A percentile compares a stretch with the other conserved stretches of the same genome.
These are phyloP conservation scores for Coniochaeta prunicola DNA, from an alignment of 2,329 filamentous ascomycete species.

Conservation along the genomic window DNA sequence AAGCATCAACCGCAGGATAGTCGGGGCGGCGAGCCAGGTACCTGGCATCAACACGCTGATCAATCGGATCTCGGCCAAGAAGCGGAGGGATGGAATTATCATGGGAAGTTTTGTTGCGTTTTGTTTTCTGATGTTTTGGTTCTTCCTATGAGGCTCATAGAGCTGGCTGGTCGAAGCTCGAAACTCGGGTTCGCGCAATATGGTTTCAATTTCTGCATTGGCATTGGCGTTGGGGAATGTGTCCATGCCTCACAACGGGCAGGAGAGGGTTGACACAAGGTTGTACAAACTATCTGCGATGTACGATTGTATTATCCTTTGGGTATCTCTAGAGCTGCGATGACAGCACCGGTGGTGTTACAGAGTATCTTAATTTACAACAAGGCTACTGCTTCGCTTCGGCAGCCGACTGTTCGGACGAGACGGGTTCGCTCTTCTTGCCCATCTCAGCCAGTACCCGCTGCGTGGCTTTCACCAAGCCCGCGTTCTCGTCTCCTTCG, in stretches of 20 bases:
- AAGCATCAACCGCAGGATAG: constrained; percentile 86
- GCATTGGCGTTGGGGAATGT: constrained; percentile 2
- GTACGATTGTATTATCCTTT: not conserved
- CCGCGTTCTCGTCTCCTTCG: constrained; percentile 57
- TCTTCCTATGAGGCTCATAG: constrained; percentile 50
- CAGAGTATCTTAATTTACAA: not conserved
- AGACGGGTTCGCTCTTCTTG: constrained; percentile 17
- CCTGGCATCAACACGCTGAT: constrained; percentile 92
- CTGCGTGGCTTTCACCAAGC: constrained; percentile 56
- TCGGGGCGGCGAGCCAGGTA: constrained; percentile 79
- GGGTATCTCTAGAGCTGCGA: constrained; percentile 3
- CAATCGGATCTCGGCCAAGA: constrained; percentile 85
- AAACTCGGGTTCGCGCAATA: not conserved
- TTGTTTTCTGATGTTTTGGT: constrained; percentile 82
- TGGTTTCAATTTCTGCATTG: not conserved
- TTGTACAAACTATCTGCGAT: not conserved
- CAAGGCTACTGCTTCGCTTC: constrained; percentile 2
- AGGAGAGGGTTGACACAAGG: not conserved
- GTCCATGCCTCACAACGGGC: not conserved
- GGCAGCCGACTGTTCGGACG: constrained; percentile 2
- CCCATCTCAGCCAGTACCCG: constrained; percentile 54
- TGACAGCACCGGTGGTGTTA: constrained; percentile 1
- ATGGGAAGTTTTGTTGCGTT: constrained; percentile 86
- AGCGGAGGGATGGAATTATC: constrained; percentile 90
- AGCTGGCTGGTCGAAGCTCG: not conserved